A percentile compares a stretch with the other conserved stretches of the same genome.
Conservation (phyloP, 495 filamentous ascomycete genomes). For the Aspergillus asperescens region DNA sequence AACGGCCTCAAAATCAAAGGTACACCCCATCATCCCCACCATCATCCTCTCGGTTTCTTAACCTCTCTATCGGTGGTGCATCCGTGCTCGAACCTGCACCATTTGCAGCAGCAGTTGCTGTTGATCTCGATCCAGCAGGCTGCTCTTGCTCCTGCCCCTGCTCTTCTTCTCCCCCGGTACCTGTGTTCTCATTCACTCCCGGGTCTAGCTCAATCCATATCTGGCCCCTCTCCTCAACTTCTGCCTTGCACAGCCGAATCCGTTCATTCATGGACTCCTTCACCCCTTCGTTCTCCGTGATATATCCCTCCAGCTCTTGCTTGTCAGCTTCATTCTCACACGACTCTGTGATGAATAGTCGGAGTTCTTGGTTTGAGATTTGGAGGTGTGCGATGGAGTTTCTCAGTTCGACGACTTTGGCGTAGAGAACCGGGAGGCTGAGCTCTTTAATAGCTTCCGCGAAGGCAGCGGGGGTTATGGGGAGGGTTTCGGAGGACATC, state of each 20-base stretch:
- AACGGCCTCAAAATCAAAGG: conserved; percentile 44
- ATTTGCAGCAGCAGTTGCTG: conserved; percentile 1
- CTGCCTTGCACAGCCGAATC: conserved; percentile 59
- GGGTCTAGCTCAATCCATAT: conserved; percentile 57
- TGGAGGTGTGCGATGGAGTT: conserved; percentile 79
- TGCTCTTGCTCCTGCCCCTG: background rate
- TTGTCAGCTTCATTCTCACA: conserved; percentile 60
- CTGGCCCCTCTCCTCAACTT: conserved; percentile 71
- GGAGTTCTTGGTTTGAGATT: conserved; percentile 69
- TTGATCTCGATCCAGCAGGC: background rate
- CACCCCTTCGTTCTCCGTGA: conserved; percentile 68
- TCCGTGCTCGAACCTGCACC: background rate
- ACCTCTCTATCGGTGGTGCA: background rate
- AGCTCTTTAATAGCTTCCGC: conserved; percentile 69
- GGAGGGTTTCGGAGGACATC: conserved; percentile 36
- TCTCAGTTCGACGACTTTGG: conserved; percentile 75
- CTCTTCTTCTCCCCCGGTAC: background rate
- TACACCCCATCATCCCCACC: conserved; percentile 60
- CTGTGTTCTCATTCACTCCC: conserved; percentile 13
- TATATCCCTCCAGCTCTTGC: conserved; percentile 40
- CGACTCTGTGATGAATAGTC: conserved; percentile 49
- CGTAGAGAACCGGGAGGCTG: conserved; percentile 62
- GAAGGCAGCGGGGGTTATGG: conserved; percentile 41
- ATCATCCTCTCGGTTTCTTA: conserved; percentile 20
- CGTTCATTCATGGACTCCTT: conserved; percentile 68